Conservation (phyloP, 805 yeast species). For the Ogataea polymorpha region DNA sequence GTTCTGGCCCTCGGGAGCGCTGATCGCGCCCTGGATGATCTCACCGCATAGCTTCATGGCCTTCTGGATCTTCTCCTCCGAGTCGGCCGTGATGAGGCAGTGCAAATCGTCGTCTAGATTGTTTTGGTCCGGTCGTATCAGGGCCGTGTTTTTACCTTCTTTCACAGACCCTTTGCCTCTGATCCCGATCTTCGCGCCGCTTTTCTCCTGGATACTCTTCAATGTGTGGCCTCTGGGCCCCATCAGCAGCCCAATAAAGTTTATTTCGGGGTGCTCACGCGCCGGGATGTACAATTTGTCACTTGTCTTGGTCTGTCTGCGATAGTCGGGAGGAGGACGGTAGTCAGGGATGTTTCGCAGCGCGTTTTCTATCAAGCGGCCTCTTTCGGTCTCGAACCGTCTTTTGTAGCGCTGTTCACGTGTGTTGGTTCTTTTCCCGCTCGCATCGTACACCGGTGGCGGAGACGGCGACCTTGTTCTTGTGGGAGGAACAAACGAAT, state of each 20-base stretch:
- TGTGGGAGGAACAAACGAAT: slow-evolving; percentile 49
- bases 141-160: slow-evolving; percentile 68
- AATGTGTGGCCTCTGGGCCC: slow-evolving; percentile 97
- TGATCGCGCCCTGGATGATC: slow-evolving; percentile 77
- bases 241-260: slow-evolving; percentile 83
- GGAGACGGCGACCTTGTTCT: slow-evolving; percentile 75
- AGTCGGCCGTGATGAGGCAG: slow-evolving; percentile 80
- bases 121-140: slow-evolving; percentile 45
- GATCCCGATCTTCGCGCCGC: slow-evolving; percentile 87
- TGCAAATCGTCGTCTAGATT: slow-evolving; percentile 81
- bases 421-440: slow-evolving; percentile 84
- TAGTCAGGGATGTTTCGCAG: slow-evolving; percentile 69
- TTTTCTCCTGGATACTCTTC: slow-evolving; percentile 71
- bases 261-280: slow-evolving; percentile 83
- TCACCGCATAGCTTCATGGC: slow-evolving; percentile 74
- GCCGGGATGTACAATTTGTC: slow-evolving; percentile 87
- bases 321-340: slow-evolving; percentile 76
- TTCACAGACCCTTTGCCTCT: slow-evolving; percentile 96
- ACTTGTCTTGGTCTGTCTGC: slow-evolving; percentile 56
- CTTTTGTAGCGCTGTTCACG: slow-evolving; percentile 64
- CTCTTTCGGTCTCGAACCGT: slow-evolving; percentile 74
- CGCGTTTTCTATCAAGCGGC: slow-evolving; percentile 72
- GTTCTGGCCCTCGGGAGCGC: slow-evolving; percentile 90
- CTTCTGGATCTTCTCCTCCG: slow-evolving; percentile 67
- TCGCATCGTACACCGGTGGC: slow-evolving; percentile 82